Conservation (phyloP, 148 eudicot species). For the Cornus suecica region DNA sequence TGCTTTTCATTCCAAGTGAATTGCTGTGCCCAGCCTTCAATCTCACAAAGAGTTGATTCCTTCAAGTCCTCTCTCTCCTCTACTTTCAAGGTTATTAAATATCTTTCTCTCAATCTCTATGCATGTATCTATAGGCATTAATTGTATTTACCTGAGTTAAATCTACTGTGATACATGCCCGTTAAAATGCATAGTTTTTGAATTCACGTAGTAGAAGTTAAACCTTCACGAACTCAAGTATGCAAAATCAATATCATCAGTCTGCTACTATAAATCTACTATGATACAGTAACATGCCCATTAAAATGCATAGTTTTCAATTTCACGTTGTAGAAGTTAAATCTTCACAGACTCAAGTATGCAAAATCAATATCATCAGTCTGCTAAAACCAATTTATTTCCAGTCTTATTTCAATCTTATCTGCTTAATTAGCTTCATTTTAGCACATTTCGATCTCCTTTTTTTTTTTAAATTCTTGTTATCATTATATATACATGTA, state of each 20-base stretch:
- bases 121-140: too few relatives aligned
- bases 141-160: too few relatives aligned
- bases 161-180: too few relatives aligned
- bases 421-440: background rate
- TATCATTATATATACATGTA: too few relatives aligned
- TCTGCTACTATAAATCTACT: too few relatives aligned
- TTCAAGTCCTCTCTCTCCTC: slow-evolving; percentile 14
- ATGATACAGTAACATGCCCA: background rate
- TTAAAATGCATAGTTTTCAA: too few relatives aligned
- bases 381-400: background rate
- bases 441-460: background rate
- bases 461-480: too few relatives aligned
- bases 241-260: too few relatives aligned
- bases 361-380: background rate
- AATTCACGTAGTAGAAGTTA: too few relatives aligned
- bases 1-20: slow-evolving; percentile 3
- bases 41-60: slow-evolving; percentile 14
- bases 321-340: too few relatives aligned
- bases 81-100: slow-evolving; percentile 19
- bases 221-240: too few relatives aligned
- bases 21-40: slow-evolving; percentile 18
- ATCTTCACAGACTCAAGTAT: background rate
- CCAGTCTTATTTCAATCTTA: background rate
- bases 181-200: too few relatives aligned
- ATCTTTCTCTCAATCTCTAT: background rate